Evolutionary conservation across 345 rosid genomes (phyloP).

Genomic region (Murraya paniculata): DNA sequence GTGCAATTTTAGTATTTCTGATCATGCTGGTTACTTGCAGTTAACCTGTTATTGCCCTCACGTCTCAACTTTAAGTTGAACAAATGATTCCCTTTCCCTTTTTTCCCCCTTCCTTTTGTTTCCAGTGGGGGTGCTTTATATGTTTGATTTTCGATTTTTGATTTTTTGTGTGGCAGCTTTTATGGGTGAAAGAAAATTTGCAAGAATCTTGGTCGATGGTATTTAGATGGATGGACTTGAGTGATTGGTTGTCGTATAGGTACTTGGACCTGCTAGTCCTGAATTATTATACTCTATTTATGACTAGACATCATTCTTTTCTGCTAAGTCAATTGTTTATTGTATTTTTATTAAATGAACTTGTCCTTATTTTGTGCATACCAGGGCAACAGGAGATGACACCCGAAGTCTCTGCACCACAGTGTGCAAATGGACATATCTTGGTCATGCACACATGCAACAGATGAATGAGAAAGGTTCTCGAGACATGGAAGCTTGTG

Average conservation of each 20-base stretch:
- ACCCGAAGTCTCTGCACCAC: conserved; percentile 94
- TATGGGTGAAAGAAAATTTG: conserved; percentile 98
- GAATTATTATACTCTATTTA: background rate
- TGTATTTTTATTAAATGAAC: background rate
- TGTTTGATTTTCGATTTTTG: no score
- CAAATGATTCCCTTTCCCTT: background rate
- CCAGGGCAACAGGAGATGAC: conserved; percentile 95
- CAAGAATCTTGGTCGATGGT: conserved; percentile 94
- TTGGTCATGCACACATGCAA: conserved; percentile 99
- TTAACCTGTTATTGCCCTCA: background rate
- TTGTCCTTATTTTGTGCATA: conserved; percentile 1
- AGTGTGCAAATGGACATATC: conserved; percentile 98
- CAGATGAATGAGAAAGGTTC: conserved; percentile 71
- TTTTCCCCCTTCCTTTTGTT: background rate
- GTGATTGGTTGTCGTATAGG: conserved; percentile 98
- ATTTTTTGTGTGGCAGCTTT: conserved; percentile 52
- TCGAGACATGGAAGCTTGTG: conserved; percentile 92
- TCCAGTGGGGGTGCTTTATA: no score
- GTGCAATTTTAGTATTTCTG: background rate
- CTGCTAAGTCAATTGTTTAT: background rate
- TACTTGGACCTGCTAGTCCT: conserved; percentile 16
- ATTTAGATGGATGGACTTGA: conserved; percentile 98
- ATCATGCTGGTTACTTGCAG: background rate
- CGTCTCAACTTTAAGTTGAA: background rate
- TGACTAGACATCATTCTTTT: conserved; percentile 9